Percentiles rank a stretch among this genome's conserved stretches.
Conservation (phyloP, 768 basidiomycete species). For the Cubamyces sp. region DNA sequence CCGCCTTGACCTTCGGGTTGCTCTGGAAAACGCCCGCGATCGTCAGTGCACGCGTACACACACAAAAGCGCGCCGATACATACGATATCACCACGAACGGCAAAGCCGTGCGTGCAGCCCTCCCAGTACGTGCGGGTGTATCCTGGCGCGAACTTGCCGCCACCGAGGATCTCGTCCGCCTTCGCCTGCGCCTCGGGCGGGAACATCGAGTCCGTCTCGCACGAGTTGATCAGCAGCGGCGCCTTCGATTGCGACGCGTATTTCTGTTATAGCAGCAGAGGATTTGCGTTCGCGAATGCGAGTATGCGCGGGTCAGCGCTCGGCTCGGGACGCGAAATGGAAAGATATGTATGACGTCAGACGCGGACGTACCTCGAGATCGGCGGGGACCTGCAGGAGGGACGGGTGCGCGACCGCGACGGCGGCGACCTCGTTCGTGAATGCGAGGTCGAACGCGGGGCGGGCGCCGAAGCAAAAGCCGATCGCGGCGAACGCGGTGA, state of each 20-base stretch:
- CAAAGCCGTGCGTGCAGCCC: slow-evolving; percentile 38
- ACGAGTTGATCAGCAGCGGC: slow-evolving; percentile 48
- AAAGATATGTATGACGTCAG: too few species aligned
- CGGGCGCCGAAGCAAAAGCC: slow-evolving; percentile 51
- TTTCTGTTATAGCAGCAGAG: slow-evolving; percentile 37
- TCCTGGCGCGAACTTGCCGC: slow-evolving; percentile 41
- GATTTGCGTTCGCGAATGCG: slow-evolving; percentile 50
- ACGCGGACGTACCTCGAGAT: slow-evolving; percentile 48
- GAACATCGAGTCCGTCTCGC: slow-evolving; percentile 41
- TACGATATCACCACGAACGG: slow-evolving; percentile 44
- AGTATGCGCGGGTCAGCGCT: too few species aligned
- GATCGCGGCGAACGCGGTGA: slow-evolving; percentile 43
- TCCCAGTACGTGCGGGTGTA: slow-evolving; percentile 40
- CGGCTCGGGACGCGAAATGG: too few species aligned
- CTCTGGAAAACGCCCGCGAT: slow-evolving; percentile 49
- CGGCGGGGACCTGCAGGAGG: slow-evolving; percentile 40
- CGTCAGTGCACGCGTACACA: too few species aligned
- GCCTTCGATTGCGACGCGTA: slow-evolving; percentile 43
- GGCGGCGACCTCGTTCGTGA: slow-evolving; percentile 45
- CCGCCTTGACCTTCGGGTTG: slow-evolving; percentile 30
- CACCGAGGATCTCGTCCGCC: slow-evolving; percentile 44
- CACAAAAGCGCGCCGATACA: slow-evolving; percentile 5
- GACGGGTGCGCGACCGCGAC: slow-evolving; percentile 61
- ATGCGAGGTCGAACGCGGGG: slow-evolving; percentile 49
- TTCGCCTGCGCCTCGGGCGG: slow-evolving; percentile 36